Evolutionary conservation across 75 land plant species (phyloP).

Genomic region (Picea sitchensis): DNA sequence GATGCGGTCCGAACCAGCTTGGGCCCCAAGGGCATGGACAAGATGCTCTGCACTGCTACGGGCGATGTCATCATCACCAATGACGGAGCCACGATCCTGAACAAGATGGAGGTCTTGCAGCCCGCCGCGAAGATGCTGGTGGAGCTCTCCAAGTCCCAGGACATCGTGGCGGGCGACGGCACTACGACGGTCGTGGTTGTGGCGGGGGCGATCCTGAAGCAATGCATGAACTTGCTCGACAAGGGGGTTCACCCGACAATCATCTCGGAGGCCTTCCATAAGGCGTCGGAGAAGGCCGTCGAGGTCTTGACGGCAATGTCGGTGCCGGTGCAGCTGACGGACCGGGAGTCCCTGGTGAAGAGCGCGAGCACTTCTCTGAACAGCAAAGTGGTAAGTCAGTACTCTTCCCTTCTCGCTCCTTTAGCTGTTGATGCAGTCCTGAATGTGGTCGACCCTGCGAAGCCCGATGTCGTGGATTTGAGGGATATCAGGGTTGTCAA

Average conservation of each 20-base stretch:
- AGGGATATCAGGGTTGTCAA: conserved; percentile 78
- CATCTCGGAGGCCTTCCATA: conserved; percentile 80
- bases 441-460: conserved; percentile 74
- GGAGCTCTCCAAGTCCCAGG: conserved; percentile 94
- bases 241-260: conserved; percentile 83
- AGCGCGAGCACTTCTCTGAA: conserved; percentile 89
- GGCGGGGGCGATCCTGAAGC: conserved; percentile 88
- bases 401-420: conserved; percentile 90
- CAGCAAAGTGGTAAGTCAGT: conserved; percentile 90
- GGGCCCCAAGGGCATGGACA: conserved; percentile 97
- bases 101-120: conserved; percentile 90
- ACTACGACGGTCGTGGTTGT: conserved; percentile 96
- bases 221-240: conserved; percentile 47
- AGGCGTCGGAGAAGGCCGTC: conserved; percentile 68
- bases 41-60: conserved; percentile 82
- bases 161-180: conserved; percentile 90
- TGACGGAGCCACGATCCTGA: conserved; percentile 97
- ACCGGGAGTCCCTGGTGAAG: conserved; percentile 76
- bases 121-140: conserved; percentile 98
- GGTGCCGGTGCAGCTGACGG: conserved; percentile 77
- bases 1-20: conserved; percentile 95
- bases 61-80: conserved; percentile 98
- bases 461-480: conserved; percentile 77
- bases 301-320: conserved; percentile 87
- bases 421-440: conserved; percentile 88